Base-by-base conservation (phyloP, 2,329 filamentous ascomycete genomes). In the Sporothrix globosa region DNA sequence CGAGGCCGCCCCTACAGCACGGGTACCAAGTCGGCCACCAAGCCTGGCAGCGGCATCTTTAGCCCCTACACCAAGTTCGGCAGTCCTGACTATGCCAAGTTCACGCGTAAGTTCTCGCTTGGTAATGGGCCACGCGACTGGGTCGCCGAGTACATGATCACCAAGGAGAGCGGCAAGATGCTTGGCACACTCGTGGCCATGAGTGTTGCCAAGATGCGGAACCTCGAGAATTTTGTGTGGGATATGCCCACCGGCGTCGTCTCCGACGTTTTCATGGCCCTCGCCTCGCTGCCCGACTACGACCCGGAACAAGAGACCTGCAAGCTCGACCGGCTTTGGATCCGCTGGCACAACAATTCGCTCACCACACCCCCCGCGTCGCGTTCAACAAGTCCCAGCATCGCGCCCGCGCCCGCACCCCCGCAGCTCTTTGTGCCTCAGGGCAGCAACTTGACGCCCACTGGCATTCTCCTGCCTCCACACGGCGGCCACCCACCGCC, bases 241-340 rank as follows among this genome's bases (percentile, higher is more conserved):
- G 92, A 96, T 76, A 95, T 96, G 92, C 92, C 92, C 0, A 96
- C 92, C 0, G 92, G 92, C 1, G 90, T 96, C 21, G 81, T 93
- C 68, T 86, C 92, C 68, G 91, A 95, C 77, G 90, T 95, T 39
- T 96, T 93, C 86, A 87, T 93, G 77, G 90, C 92, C 27, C 83
- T 96, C 61, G 88, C 90, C 1, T 92, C 90, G 5, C 82, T 93
- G 14, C 88, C 87, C 52, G 86, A 91, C 75, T 83, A 86, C 27
- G 81, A 83, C 52, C 83, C 87, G 52, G 84, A 86, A 61, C 84
- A 86, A 30, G 83, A 87, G 70, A 84, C 79, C 53, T 90, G 90
- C 76, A 89, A 90, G 58, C 82, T 96, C 61, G 89, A 92, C 70
- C 87, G 88, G 70, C 84, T 96, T 24, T 94, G 91, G 90, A 87